phyloP scores from a whole-genome alignment of 306 rosid species.

The barrel medic (Medicago truncatula) region DNA sequence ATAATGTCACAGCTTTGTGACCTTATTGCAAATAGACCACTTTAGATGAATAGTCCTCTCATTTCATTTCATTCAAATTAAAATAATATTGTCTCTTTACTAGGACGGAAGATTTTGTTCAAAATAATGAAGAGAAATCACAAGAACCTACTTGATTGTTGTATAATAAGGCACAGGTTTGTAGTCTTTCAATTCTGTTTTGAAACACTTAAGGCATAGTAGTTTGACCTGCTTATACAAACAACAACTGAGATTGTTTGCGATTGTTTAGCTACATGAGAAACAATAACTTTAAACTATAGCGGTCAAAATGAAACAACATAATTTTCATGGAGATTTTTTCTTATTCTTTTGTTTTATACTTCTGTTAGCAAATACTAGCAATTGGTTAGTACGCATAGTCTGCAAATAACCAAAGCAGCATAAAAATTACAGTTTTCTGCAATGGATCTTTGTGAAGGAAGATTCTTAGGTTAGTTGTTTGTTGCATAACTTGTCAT shows the following conservation, averaged over 20 bases:
- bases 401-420: conserved; percentile 22
- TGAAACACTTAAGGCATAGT: conserved; percentile 8
- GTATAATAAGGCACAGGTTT: conserved; percentile 53
- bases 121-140: conserved; percentile 45
- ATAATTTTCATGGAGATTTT: conserved; percentile 14
- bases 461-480: conserved; percentile 10
- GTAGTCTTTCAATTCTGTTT: conserved; percentile 31
- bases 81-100: conserved; percentile 34
- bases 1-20: not conserved
- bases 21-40: not conserved
- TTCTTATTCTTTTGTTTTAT: not conserved
- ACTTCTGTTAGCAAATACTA: conserved; percentile 14
- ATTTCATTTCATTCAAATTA: conserved; percentile 37
- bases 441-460: not conserved
- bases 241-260: conserved; percentile 9
- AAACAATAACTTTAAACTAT: conserved; percentile 32
- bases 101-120: conserved; percentile 58
- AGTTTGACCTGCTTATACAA: conserved; percentile 22
- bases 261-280: conserved; percentile 12
- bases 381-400: conserved; percentile 17
- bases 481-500: not conserved
- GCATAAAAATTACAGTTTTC: conserved; percentile 2
- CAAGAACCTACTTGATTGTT: conserved; percentile 45
- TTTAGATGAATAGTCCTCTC: conserved; percentile 12
- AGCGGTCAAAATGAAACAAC: conserved; percentile 20